A percentile compares a stretch with the other conserved stretches of the same genome.
Conservation (phyloP, 441 rosid species). For the Adansonia madagascariensis region DNA sequence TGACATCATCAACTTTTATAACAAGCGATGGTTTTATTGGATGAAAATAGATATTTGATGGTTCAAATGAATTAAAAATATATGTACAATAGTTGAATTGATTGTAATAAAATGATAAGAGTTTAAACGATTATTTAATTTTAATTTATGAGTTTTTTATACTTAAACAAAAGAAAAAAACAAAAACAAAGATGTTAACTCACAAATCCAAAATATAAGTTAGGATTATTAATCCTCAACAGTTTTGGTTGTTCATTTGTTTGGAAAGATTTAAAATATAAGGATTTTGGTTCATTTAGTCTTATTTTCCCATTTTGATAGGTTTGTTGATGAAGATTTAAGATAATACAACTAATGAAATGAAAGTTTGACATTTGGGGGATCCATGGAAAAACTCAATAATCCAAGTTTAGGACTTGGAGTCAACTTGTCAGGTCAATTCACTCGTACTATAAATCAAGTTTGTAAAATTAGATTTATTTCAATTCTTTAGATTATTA, state of each 20-base stretch:
- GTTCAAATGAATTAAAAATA: too few species aligned
- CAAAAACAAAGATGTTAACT: background rate
- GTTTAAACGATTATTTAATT: too few species aligned
- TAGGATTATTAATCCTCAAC: too few species aligned
- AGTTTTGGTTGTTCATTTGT: too few species aligned
- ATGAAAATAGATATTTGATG: too few species aligned
- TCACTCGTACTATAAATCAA: background rate
- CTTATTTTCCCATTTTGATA: background rate
- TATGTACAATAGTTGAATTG: too few species aligned
- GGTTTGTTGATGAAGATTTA: background rate
- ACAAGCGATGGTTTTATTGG: too few species aligned
- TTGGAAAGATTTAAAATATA: background rate
- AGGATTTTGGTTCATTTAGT: background rate
- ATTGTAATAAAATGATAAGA: too few species aligned
- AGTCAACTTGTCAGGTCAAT: constrained; percentile 11
- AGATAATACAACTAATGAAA: background rate
- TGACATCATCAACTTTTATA: too few species aligned
- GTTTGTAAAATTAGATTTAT: constrained; percentile 9
- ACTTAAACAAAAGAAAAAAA: background rate
- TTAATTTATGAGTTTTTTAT: too few species aligned
- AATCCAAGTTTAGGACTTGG: background rate
- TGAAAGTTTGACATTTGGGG: background rate
- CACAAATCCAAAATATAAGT: background rate
- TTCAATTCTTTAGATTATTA: background rate
- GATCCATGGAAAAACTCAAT: background rate